Evolutionary conservation across 495 filamentous ascomycete genomes (phyloP).

Genomic region (Bombardia bombarda): DNA sequence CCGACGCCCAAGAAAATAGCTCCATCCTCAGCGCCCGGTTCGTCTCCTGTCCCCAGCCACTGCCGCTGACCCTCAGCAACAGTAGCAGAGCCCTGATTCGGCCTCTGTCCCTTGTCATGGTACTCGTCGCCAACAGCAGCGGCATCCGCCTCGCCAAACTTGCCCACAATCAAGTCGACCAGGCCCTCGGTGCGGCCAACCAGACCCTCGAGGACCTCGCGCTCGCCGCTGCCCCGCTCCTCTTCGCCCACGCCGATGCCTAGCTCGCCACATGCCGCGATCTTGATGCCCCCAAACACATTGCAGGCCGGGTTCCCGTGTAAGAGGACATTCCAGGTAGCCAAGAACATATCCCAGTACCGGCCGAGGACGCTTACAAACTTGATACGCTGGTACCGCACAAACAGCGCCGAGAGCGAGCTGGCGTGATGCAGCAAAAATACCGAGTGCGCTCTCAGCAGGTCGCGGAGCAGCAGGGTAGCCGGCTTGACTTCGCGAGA

Average conservation of each 20-base stretch:
- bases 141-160: slow-evolving; percentile 57
- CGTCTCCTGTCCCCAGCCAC: slow-evolving; percentile 61
- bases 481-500: slow-evolving; percentile 84
- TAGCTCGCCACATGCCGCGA: slow-evolving; percentile 84
- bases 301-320: slow-evolving; percentile 79
- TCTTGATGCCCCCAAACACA: slow-evolving; percentile 76
- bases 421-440: slow-evolving; percentile 83
- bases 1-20: slow-evolving; percentile 76
- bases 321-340: slow-evolving; percentile 81
- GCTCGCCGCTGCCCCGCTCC: slow-evolving; percentile 83
- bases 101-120: slow-evolving; percentile 11
- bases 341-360: slow-evolving; percentile 77
- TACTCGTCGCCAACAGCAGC: slow-evolving; percentile 4
- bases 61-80: slow-evolving; percentile 13
- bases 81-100: background rate
- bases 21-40: slow-evolving; percentile 66
- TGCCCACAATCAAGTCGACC: slow-evolving; percentile 80
- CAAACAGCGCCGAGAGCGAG: slow-evolving; percentile 57
- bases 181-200: slow-evolving; percentile 56
- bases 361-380: slow-evolving; percentile 56
- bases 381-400: slow-evolving; percentile 40
- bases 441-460: slow-evolving; percentile 70
- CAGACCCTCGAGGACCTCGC: slow-evolving; percentile 84
- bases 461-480: slow-evolving; percentile 65
- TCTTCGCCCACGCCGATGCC: slow-evolving; percentile 92